Evolutionary conservation across 2,329 filamentous ascomycete genomes (phyloP).

Genomic region (Xylariaceae sp.): DNA sequence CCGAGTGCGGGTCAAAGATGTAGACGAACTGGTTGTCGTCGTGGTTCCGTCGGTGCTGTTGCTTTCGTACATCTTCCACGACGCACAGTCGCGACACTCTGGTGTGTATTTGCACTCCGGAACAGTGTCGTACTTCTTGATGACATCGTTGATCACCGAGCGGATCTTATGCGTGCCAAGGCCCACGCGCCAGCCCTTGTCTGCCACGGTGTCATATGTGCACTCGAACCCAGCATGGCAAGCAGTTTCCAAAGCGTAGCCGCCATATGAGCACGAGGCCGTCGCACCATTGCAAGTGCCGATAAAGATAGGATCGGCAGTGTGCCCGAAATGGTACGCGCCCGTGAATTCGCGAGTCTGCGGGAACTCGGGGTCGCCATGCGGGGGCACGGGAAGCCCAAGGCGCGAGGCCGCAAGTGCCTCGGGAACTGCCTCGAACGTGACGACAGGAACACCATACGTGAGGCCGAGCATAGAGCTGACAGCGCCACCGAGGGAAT

Average conservation of each 20-base stretch:
- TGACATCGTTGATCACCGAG: slow-evolving; percentile 79
- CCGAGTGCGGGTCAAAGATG: slow-evolving; percentile 59
- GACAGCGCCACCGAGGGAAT: slow-evolving; percentile 87
- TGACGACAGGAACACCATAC: slow-evolving; percentile 84
- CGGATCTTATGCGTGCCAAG: slow-evolving; percentile 88
- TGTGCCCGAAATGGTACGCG: slow-evolving; percentile 88
- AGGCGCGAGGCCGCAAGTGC: slow-evolving; percentile 79
- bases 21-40: slow-evolving; percentile 48
- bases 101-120: slow-evolving; percentile 70
- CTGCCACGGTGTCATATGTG: slow-evolving; percentile 84
- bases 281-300: slow-evolving; percentile 88
- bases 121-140: slow-evolving; percentile 75
- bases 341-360: slow-evolving; percentile 70
- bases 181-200: slow-evolving; percentile 87
- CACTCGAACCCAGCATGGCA: slow-evolving; percentile 88
- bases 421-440: slow-evolving; percentile 89
- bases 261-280: slow-evolving; percentile 82
- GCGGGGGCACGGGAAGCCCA: slow-evolving; percentile 79
- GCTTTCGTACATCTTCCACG: slow-evolving; percentile 93
- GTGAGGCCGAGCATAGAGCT: slow-evolving; percentile 85
- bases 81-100: slow-evolving; percentile 82
- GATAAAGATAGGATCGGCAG: slow-evolving; percentile 90
- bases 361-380: slow-evolving; percentile 63
- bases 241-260: slow-evolving; percentile 88
- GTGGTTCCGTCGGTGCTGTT: slow-evolving; percentile 79